Evolutionary conservation across 176 grass and related monocot genomes (phyloP).

Genomic region (Hsuehochloa calcarea): DNA sequence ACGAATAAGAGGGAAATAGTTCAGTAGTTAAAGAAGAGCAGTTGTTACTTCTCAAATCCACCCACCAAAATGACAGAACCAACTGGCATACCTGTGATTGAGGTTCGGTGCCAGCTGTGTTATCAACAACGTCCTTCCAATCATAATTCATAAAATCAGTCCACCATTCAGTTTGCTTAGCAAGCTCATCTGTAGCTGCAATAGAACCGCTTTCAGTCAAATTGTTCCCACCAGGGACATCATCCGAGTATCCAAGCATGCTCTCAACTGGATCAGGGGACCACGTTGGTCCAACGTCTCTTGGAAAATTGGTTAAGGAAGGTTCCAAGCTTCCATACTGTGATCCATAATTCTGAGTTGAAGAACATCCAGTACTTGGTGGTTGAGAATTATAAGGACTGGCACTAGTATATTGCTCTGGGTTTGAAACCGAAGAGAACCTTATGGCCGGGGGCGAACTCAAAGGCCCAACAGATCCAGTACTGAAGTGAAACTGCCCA

Average conservation of each 20-base stretch:
- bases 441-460: conserved; percentile 36
- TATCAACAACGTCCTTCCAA: conserved; percentile 47
- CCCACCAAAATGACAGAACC: neutral
- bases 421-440: conserved; percentile 42
- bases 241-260: conserved; percentile 50
- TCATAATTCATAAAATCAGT: conserved; percentile 51
- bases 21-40: neutral
- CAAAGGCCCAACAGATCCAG: conserved; percentile 43
- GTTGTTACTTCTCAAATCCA: neutral
- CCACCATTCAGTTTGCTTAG: conserved; percentile 63
- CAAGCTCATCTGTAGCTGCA: conserved; percentile 45
- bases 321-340: conserved; percentile 42
- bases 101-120: conserved; percentile 14
- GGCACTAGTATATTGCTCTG: conserved; percentile 34
- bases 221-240: conserved; percentile 43
- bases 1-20: neutral
- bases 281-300: conserved; percentile 49
- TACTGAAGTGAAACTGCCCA: conserved; percentile 40
- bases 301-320: conserved; percentile 34
- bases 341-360: conserved; percentile 32
- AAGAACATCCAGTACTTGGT: conserved; percentile 32
- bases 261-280: conserved; percentile 45
- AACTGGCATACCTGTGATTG: conserved; percentile 35
- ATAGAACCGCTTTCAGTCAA: conserved; percentile 34
- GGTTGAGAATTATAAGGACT: conserved; percentile 45